phyloP scores from a whole-genome alignment of 164 flowering plant species.

The Nelumbo lutea region DNA sequence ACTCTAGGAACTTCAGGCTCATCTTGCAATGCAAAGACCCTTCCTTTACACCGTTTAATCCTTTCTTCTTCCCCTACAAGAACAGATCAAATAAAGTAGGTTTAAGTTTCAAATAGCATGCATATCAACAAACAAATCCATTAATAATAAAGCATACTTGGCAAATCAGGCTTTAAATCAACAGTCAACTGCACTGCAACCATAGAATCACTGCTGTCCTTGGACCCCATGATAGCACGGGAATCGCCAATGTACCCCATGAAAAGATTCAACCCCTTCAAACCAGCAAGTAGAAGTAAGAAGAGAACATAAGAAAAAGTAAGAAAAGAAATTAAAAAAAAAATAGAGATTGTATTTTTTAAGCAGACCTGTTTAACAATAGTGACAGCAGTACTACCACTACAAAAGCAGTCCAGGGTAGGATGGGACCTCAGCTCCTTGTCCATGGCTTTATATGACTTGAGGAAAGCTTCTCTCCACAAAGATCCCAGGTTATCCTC shows the following conservation, averaged over 20 bases:
- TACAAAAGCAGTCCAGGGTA: slow-evolving; percentile 82
- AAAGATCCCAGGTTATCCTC: slow-evolving; percentile 41
- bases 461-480: slow-evolving; percentile 80
- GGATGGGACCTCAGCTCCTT: slow-evolving; percentile 81
- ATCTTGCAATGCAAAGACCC: slow-evolving; percentile 94
- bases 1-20: slow-evolving; percentile 93
- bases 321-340: background rate
- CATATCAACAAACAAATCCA: background rate
- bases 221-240: slow-evolving; percentile 83
- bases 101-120: background rate
- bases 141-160: slow-evolving; percentile 44
- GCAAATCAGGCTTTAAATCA: slow-evolving; percentile 89
- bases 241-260: slow-evolving; percentile 94
- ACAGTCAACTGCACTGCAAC: slow-evolving; percentile 75
- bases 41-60: slow-evolving; percentile 84
- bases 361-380: slow-evolving; percentile 70
- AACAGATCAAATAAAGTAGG: slow-evolving; percentile 3
- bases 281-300: slow-evolving; percentile 2
- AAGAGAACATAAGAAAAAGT: slow-evolving; percentile 3
- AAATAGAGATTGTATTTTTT: background rate
- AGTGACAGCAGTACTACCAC: slow-evolving; percentile 93
- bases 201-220: slow-evolving; percentile 51
- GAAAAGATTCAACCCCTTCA: slow-evolving; percentile 81
- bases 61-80: slow-evolving; percentile 86
- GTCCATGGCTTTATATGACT: slow-evolving; percentile 85